These are phyloP conservation scores for Calonectria multiphialidica DNA, from an alignment of 2,329 filamentous ascomycete genomes.

Conservation along the genomic window DNA sequence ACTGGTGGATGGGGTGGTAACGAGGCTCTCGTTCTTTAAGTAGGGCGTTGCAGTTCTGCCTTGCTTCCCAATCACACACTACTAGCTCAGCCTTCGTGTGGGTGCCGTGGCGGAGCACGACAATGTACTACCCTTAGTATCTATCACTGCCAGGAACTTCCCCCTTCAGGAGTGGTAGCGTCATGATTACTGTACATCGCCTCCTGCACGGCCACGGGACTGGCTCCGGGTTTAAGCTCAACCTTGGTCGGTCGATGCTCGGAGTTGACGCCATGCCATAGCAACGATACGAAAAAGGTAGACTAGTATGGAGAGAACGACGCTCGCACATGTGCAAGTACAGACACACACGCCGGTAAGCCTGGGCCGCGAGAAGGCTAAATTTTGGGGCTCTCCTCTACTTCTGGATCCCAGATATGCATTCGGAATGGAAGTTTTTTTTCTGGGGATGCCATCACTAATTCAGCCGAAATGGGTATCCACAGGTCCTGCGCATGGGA, in stretches of 20 bases:
- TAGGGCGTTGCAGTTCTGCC: conserved; percentile 17
- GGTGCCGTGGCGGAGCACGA: neutral
- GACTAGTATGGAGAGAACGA: neutral
- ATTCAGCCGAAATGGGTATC: neutral
- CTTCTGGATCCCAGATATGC: neutral
- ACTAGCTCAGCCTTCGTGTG: conserved; percentile 18
- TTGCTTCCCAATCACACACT: neutral
- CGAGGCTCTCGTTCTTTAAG: conserved; percentile 9
- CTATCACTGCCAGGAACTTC: neutral
- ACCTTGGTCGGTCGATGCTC: neutral
- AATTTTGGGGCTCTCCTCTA: neutral
- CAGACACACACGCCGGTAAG: neutral
- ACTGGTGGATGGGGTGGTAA: neutral
- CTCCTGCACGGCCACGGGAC: conserved; percentile 19
- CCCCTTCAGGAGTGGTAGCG: neutral
- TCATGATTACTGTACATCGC: conserved; percentile 7
- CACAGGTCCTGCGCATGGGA: neutral
- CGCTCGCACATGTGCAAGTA: neutral
- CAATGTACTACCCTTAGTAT: neutral
- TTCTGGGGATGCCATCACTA: neutral
- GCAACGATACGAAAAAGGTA: neutral
- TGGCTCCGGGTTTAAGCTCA: neutral
- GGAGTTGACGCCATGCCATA: neutral
- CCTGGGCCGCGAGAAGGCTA: neutral
- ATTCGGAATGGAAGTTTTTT: neutral